Evolutionary conservation across 2,329 filamentous ascomycete genomes (phyloP).

Genomic region (Calcarisporium arbuscula): DNA sequence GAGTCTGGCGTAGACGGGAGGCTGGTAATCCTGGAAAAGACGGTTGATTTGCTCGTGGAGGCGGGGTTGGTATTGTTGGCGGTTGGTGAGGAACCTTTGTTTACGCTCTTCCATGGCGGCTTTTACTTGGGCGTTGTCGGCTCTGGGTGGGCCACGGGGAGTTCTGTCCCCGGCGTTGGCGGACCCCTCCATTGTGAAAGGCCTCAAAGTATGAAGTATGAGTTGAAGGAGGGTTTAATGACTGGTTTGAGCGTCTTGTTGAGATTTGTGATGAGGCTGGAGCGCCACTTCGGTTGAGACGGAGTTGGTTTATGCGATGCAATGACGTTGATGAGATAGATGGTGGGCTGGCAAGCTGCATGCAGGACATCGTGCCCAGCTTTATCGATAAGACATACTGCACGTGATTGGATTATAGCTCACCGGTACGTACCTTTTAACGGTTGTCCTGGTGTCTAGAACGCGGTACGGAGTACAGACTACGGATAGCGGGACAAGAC

Average conservation of each 20-base stretch:
- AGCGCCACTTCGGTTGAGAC: too few relatives aligned
- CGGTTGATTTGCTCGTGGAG: conserved; percentile 25
- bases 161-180: conserved; percentile 4
- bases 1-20: conserved; percentile 24
- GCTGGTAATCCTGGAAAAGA: conserved; percentile 23
- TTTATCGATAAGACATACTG: conserved; percentile 19
- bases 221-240: too few relatives aligned
- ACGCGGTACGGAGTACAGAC: too few relatives aligned
- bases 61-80: conserved; percentile 21
- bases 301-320: too few relatives aligned
- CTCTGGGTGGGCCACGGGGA: too few relatives aligned
- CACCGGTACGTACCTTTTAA: too few relatives aligned
- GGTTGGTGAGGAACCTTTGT: conserved; percentile 19
- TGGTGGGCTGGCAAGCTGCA: conserved; percentile 1
- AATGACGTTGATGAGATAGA: too few relatives aligned
- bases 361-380: conserved; percentile 14
- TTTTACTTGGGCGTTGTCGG: conserved; percentile 22
- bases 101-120: conserved; percentile 27
- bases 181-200: conserved; percentile 12
- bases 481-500: too few relatives aligned
- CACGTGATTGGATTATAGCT: conserved; percentile 17
- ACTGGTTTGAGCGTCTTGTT: too few relatives aligned
- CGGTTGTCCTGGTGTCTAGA: too few relatives aligned
- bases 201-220: too few relatives aligned
- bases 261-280: too few relatives aligned